Percentiles rank a stretch among this genome's conserved stretches.
phyloP scores from a whole-genome alignment of 805 yeast species.

The Metschnikowia dekortorum region DNA sequence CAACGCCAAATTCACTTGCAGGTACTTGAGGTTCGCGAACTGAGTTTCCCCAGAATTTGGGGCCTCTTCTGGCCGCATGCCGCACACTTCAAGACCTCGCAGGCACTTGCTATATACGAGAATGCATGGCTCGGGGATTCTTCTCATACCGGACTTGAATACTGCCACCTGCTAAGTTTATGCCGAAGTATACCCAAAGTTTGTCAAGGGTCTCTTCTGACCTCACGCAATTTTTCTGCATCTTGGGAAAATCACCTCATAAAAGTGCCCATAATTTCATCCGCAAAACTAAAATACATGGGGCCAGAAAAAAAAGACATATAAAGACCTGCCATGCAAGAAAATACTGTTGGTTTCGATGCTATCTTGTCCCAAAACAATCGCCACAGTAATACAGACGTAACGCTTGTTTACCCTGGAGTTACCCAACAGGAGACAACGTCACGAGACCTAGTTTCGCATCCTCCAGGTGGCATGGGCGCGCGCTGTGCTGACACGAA shows the following conservation, averaged over 20 bases:
- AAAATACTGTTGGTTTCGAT: background rate
- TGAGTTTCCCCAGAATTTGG: constrained; percentile 4
- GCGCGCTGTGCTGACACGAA: background rate
- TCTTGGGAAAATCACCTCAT: background rate
- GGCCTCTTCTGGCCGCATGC: background rate
- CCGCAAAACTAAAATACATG: background rate
- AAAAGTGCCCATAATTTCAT: background rate
- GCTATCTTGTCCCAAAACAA: too few relatives aligned
- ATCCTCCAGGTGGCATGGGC: background rate
- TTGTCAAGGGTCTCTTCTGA: background rate
- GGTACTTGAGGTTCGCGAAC: constrained; percentile 1
- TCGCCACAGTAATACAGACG: too few relatives aligned
- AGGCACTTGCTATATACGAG: background rate
- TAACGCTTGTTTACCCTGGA: background rate
- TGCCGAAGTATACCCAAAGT: background rate
- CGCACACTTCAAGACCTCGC: background rate
- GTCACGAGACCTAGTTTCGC: constrained; percentile 2
- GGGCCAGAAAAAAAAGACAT: background rate
- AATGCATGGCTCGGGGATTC: background rate
- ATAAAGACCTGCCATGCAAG: background rate
- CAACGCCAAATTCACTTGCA: constrained; percentile 1
- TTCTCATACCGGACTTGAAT: background rate
- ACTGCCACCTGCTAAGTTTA: background rate
- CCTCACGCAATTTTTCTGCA: constrained; percentile 4
- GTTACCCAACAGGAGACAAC: background rate